Conservation (phyloP, 2,329 filamentous ascomycete species). For the Lachnum nothofagi region DNA sequence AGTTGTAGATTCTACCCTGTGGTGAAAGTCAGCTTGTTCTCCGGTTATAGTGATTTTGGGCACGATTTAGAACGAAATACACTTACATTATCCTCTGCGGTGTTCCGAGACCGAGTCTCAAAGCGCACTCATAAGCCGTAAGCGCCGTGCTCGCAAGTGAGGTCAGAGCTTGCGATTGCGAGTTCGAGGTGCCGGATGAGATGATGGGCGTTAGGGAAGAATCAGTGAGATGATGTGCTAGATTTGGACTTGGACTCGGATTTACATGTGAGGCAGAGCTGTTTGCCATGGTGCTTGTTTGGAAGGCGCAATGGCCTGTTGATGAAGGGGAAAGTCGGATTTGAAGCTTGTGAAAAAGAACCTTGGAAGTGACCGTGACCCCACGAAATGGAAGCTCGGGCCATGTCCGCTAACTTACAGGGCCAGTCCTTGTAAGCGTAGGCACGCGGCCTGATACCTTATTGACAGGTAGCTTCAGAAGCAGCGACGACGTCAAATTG, state of each 20-base stretch:
- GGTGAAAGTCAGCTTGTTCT: neutral
- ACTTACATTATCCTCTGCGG: slow-evolving; percentile 48
- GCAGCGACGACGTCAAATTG: neutral
- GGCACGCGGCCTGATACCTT: too few species aligned
- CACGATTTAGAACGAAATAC: neutral
- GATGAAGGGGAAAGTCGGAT: neutral
- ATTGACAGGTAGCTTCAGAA: neutral
- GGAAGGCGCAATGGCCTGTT: neutral
- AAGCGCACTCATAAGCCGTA: slow-evolving; percentile 47
- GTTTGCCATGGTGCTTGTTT: neutral
- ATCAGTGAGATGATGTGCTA: slow-evolving; percentile 45
- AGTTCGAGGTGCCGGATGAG: slow-evolving; percentile 32
- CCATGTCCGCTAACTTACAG: neutral
- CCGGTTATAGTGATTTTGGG: neutral
- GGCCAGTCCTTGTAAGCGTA: too few species aligned
- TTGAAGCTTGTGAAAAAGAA: neutral
- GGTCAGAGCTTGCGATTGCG: slow-evolving; percentile 44
- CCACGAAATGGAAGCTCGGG: neutral
- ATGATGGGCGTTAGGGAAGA: slow-evolving; percentile 53
- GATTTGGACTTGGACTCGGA: slow-evolving; percentile 6
- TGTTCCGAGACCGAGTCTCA: slow-evolving; percentile 48
- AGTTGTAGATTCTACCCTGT: slow-evolving; percentile 44
- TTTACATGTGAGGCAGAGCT: neutral
- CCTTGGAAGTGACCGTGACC: neutral
- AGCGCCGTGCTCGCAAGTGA: slow-evolving; percentile 49